Percentiles rank a stretch among this genome's conserved stretches.
Conservation (phyloP, 495 filamentous ascomycete genomes). For the Haplographium delicatum region DNA sequence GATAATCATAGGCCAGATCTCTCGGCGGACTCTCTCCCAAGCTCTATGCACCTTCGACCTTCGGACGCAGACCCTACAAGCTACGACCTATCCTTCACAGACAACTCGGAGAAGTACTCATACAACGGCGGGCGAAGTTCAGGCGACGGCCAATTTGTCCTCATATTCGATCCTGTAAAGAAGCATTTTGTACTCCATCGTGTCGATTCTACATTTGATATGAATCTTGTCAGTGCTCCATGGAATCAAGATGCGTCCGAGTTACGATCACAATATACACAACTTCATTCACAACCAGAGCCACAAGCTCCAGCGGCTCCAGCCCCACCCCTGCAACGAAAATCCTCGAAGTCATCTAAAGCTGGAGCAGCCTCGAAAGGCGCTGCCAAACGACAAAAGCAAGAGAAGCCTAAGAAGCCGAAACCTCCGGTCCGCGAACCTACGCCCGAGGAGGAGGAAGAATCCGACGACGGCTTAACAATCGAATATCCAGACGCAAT, state of each 20-base stretch:
- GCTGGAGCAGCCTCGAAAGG: slow-evolving; percentile 12
- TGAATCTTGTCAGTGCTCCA: slow-evolving; percentile 41
- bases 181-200: slow-evolving; percentile 52
- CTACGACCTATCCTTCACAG: slow-evolving; percentile 34
- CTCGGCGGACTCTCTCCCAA: slow-evolving; percentile 35
- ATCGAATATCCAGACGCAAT: slow-evolving; percentile 25
- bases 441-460: slow-evolving; percentile 26
- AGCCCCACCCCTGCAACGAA: too few relatives aligned
- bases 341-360: slow-evolving; percentile 12
- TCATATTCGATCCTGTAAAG: slow-evolving; percentile 48
- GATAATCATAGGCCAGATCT: slow-evolving; percentile 48
- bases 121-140: slow-evolving; percentile 44
- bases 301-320: slow-evolving; percentile 6
- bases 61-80: slow-evolving; percentile 25
- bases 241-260: slow-evolving; percentile 17
- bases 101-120: slow-evolving; percentile 43
- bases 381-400: slow-evolving; percentile 17
- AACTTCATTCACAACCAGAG: slow-evolving; percentile 12
- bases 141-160: slow-evolving; percentile 45
- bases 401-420: slow-evolving; percentile 18
- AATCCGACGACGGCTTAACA: slow-evolving; percentile 26
- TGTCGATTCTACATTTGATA: slow-evolving; percentile 53
- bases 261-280: slow-evolving; percentile 17
- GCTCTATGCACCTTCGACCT: slow-evolving; percentile 42
- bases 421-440: slow-evolving; percentile 23